Evolutionary conservation across 306 rosid genomes (phyloP).

Genomic region (Morella rubra): DNA sequence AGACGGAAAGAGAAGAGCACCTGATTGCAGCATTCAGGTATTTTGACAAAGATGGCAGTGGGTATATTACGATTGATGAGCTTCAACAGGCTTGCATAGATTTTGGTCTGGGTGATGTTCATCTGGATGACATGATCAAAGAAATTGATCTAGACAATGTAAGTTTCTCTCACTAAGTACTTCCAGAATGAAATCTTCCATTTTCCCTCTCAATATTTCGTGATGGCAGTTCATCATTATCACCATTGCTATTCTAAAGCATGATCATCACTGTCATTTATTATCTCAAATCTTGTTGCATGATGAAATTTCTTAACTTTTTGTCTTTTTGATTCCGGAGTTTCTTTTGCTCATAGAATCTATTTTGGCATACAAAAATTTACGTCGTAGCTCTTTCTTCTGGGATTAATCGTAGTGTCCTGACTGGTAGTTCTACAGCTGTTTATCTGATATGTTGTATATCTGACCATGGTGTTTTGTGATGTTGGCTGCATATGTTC

Average conservation of each 20-base stretch:
- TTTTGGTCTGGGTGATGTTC: constrained; percentile 76
- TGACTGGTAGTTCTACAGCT: too few species aligned
- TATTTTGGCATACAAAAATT: background rate
- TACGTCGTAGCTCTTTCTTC: background rate
- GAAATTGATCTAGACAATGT: constrained; percentile 84
- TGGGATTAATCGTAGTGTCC: background rate
- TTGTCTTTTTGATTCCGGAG: background rate
- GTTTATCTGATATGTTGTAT: background rate
- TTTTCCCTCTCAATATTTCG: background rate
- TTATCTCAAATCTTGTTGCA: background rate
- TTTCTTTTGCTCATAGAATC: background rate
- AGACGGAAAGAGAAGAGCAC: constrained; percentile 91
- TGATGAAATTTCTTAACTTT: background rate
- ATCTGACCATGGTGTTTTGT: background rate
- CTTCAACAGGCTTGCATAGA: constrained; percentile 80
- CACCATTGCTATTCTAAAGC: background rate
- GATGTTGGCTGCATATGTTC: background rate
- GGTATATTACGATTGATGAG: constrained; percentile 85
- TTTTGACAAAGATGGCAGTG: constrained; percentile 87
- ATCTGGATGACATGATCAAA: constrained; percentile 62
- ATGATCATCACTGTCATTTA: background rate
- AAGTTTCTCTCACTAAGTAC: constrained; percentile 29
- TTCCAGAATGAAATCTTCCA: background rate
- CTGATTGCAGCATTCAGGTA: constrained; percentile 77
- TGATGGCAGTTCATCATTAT: background rate